Conservation (phyloP, 441 rosid species). For the Pelargonium cotyledonis region DNA sequence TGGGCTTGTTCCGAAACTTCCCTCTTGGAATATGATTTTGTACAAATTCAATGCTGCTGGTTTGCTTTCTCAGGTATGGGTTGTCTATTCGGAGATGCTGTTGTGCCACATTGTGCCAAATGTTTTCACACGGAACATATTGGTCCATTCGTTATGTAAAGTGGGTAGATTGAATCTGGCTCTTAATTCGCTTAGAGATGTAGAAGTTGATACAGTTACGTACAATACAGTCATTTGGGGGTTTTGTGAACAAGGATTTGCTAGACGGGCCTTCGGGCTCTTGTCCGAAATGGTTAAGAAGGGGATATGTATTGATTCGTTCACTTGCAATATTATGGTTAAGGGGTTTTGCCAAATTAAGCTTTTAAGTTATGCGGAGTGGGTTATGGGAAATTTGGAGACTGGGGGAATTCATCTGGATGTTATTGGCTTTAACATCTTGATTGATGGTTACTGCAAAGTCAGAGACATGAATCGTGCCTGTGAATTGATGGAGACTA, state of each 20-base stretch:
- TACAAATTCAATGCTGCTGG: slow-evolving; percentile 20
- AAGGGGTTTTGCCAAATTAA: slow-evolving; percentile 70
- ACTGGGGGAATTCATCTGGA: slow-evolving; percentile 42
- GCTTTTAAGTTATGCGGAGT: slow-evolving; percentile 43
- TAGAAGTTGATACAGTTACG: slow-evolving; percentile 50
- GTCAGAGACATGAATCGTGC: slow-evolving; percentile 41
- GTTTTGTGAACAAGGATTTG: slow-evolving; percentile 60
- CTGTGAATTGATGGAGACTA: slow-evolving; percentile 35
- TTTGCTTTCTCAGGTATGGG: slow-evolving; percentile 21
- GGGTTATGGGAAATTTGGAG: slow-evolving; percentile 45
- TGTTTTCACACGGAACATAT: slow-evolving; percentile 56
- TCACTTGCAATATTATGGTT: slow-evolving; percentile 63
- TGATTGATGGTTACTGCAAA: slow-evolving; percentile 57
- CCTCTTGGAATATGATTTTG: slow-evolving; percentile 18
- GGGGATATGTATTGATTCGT: slow-evolving; percentile 46
- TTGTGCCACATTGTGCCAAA: slow-evolving; percentile 51
- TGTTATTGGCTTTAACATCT: slow-evolving; percentile 43
- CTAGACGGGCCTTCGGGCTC: slow-evolving; percentile 49
- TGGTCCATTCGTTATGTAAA: slow-evolving; percentile 80
- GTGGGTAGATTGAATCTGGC: slow-evolving; percentile 51
- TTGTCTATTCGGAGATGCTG: slow-evolving; percentile 47
- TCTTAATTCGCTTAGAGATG: slow-evolving; percentile 44
- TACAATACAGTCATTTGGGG: slow-evolving; percentile 80
- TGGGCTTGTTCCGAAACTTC: slow-evolving; percentile 13
- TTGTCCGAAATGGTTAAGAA: slow-evolving; percentile 74